Evolutionary conservation across 2,329 filamentous ascomycete species (phyloP).

Genomic region (Drechslerella dactyloides): DNA sequence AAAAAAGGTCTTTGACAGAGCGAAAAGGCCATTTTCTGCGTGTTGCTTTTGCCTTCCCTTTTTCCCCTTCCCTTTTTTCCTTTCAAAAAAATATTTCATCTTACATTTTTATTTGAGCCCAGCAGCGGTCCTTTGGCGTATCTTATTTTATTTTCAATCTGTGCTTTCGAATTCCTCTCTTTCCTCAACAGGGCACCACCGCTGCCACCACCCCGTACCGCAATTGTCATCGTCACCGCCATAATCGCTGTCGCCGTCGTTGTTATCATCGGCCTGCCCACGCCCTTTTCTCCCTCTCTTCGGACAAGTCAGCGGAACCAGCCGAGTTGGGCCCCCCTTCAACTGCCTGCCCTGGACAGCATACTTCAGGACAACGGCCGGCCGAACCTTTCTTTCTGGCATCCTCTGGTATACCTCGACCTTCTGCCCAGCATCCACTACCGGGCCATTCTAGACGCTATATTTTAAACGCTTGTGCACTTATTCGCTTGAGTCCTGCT

Average conservation of each 20-base stretch:
- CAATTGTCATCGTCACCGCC: background rate
- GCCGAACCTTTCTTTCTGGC: background rate
- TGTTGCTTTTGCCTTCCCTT: background rate
- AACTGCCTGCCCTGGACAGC: too few species aligned
- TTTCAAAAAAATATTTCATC: background rate
- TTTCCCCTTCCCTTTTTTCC: background rate
- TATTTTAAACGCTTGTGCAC: conserved; percentile 34
- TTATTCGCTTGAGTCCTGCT: background rate
- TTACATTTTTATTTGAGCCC: background rate
- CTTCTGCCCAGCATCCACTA: background rate
- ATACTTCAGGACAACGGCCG: too few species aligned
- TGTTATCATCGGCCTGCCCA: background rate
- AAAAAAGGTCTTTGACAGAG: background rate
- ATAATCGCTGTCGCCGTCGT: background rate
- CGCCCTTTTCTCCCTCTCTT: background rate
- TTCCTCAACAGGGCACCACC: too few species aligned
- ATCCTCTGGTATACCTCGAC: background rate
- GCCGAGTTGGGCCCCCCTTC: too few species aligned
- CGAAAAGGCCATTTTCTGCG: background rate
- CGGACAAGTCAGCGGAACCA: background rate
- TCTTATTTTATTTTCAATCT: too few species aligned
- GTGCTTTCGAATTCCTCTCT: too few species aligned
- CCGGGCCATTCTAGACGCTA: conserved; percentile 56
- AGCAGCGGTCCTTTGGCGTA: too few species aligned
- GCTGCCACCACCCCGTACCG: background rate